phyloP scores from a whole-genome alignment of 148 eudicot species.

The Selenicereus undatus region DNA sequence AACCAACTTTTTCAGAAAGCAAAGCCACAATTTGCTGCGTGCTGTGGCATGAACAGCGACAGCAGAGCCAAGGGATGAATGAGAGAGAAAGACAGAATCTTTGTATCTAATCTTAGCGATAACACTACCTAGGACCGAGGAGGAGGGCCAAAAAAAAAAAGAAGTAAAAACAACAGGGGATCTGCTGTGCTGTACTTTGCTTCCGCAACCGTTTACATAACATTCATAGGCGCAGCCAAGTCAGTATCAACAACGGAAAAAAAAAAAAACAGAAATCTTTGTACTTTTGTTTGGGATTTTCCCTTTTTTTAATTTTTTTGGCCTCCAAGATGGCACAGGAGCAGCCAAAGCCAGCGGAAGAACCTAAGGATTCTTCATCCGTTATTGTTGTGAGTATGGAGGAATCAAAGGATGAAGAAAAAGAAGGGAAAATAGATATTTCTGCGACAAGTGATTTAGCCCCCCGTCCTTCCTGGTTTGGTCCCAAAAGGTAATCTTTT shows the following conservation, averaged over 20 bases:
- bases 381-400: constrained; percentile 30
- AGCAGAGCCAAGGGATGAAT: constrained; percentile 1
- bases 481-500: constrained; percentile 57
- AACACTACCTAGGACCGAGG: not conserved
- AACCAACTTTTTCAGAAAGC: not conserved
- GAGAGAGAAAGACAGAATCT: not conserved
- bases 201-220: constrained; percentile 20
- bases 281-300: not conserved
- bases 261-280: not conserved
- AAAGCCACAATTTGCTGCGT: constrained; percentile 7
- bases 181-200: not conserved
- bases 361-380: constrained; percentile 25
- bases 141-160: not conserved
- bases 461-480: constrained; percentile 70
- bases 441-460: constrained; percentile 21
- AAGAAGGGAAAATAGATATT: constrained; percentile 21
- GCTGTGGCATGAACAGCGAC: constrained; percentile 15
- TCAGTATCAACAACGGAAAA: constrained; percentile 13
- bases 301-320: not conserved
- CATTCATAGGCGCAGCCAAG: not conserved
- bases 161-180: not conserved
- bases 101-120: constrained; percentile 15
- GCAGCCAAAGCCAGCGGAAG: constrained; percentile 27
- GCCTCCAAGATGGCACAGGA: constrained; percentile 26
- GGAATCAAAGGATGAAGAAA: constrained; percentile 24